A percentile compares a stretch with the other conserved stretches of the same genome.
Conservation (phyloP, 2,329 filamentous ascomycete species). For the Paraphaeosphaeria sporulosa region DNA sequence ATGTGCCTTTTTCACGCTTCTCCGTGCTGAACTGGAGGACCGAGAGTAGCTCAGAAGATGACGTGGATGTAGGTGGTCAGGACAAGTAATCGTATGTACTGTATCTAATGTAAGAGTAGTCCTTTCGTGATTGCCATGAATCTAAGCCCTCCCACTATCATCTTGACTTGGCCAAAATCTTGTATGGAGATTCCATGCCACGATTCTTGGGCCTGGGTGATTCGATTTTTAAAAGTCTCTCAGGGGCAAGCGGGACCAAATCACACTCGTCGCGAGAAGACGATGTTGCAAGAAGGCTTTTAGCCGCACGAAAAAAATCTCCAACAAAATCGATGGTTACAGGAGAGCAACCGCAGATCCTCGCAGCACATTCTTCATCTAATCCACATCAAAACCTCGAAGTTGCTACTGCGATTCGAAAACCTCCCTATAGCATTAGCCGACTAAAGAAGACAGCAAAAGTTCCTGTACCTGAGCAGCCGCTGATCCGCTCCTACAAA, state of each 20-base stretch:
- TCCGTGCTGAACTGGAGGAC: constrained; percentile 16
- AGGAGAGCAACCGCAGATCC: not conserved
- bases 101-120: constrained; percentile 19
- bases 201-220: not conserved
- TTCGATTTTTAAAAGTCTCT: not conserved
- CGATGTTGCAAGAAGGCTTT: not conserved
- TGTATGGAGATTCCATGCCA: not conserved
- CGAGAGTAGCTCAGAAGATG: not conserved
- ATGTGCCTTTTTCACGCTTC: constrained; percentile 56
- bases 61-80: constrained; percentile 17
- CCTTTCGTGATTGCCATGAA: constrained; percentile 7
- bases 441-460: not conserved
- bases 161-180: constrained; percentile 8
- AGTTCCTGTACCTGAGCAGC: not conserved
- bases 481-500: constrained; percentile 1
- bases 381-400: not conserved
- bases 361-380: not conserved
- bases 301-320: not conserved
- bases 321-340: not conserved
- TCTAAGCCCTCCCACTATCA: constrained; percentile 2
- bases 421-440: not conserved
- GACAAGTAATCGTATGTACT: constrained; percentile 4
- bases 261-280: not conserved
- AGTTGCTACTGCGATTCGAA: not conserved
- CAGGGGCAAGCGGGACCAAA: not conserved